Evolutionary conservation across 1,139 yeast species (phyloP).

Genomic region (Saccharomycopsis hybrid): DNA sequence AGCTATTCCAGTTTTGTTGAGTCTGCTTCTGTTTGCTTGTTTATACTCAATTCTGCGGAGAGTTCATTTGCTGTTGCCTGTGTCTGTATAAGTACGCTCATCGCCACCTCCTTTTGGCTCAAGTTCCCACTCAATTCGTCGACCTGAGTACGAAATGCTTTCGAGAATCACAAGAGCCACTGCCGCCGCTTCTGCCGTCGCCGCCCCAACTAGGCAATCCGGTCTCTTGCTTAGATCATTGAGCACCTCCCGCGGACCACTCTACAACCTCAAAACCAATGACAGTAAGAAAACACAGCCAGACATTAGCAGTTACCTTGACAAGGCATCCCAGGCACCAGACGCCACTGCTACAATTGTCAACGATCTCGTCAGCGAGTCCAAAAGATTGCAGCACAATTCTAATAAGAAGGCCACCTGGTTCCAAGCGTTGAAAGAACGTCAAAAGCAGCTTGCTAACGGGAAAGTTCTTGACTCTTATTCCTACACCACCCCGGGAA

Average conservation of each 20-base stretch:
- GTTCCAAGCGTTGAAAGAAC: slow-evolving; percentile 75
- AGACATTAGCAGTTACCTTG: slow-evolving; percentile 14
- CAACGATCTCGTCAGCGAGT: slow-evolving; percentile 42
- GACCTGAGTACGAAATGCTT: no score
- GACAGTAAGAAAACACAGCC: no score
- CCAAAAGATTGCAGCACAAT: slow-evolving; percentile 28
- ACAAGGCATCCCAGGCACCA: slow-evolving; percentile 47
- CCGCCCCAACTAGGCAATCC: background rate
- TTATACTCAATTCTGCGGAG: no score
- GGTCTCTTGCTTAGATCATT: background rate
- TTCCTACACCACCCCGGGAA: slow-evolving; percentile 65
- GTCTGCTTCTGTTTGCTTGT: no score
- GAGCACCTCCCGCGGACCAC: no score
- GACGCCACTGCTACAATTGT: slow-evolving; percentile 62
- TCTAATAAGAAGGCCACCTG: slow-evolving; percentile 59
- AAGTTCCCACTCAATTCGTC: no score
- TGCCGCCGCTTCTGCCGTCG: background rate
- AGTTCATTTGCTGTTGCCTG: no score
- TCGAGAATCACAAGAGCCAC: background rate
- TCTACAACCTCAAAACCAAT: no score
- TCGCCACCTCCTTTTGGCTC: no score
- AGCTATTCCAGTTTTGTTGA: no score
- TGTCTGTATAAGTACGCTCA: no score
- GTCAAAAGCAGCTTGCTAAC: slow-evolving; percentile 60
- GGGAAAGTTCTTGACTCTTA: slow-evolving; percentile 68